Evolutionary conservation across 805 yeast genomes (phyloP).

Genomic region (Alloascoidea africana): DNA sequence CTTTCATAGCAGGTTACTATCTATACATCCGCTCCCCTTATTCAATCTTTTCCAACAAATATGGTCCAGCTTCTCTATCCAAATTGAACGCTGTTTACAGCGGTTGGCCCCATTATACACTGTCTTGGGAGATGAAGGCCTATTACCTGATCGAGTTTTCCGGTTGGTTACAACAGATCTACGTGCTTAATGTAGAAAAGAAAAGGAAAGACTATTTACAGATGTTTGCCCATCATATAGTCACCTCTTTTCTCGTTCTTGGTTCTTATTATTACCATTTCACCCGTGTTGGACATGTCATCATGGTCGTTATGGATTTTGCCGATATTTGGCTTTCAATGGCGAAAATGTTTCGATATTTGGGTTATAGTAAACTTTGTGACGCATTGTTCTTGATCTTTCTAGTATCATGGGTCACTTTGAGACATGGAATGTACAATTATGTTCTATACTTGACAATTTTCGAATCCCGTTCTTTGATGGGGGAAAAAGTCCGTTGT

Average conservation of each 20-base stretch:
- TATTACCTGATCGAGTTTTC: slow-evolving; percentile 66
- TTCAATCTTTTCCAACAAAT: slow-evolving; percentile 36
- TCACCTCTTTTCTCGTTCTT: slow-evolving; percentile 49
- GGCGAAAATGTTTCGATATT: slow-evolving; percentile 69
- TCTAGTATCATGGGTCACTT: slow-evolving; percentile 48
- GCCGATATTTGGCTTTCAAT: slow-evolving; percentile 58
- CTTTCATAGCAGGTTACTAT: slow-evolving; percentile 41
- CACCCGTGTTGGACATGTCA: slow-evolving; percentile 64
- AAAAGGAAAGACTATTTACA: slow-evolving; percentile 71
- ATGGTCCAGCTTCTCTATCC: no score
- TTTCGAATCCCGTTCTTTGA: slow-evolving; percentile 26
- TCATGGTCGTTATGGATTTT: slow-evolving; percentile 68
- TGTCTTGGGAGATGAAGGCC: slow-evolving; percentile 36
- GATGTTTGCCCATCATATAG: slow-evolving; percentile 81
- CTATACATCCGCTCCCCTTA: slow-evolving; percentile 46
- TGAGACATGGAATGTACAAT: slow-evolving; percentile 64
- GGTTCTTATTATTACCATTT: slow-evolving; percentile 67
- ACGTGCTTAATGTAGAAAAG: slow-evolving; percentile 64
- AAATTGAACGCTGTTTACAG: slow-evolving; percentile 42
- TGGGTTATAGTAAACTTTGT: slow-evolving; percentile 43
- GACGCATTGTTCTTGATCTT: slow-evolving; percentile 58
- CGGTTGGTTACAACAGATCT: slow-evolving; percentile 68
- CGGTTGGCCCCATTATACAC: slow-evolving; percentile 61
- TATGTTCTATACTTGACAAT: slow-evolving; percentile 48
- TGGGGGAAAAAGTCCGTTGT: no score